Evolutionary conservation across 768 basidiomycete genomes (phyloP), one percentile per base, ranked within the genome.

Genomic region (Sporobolomyces pararoseus): DNA sequence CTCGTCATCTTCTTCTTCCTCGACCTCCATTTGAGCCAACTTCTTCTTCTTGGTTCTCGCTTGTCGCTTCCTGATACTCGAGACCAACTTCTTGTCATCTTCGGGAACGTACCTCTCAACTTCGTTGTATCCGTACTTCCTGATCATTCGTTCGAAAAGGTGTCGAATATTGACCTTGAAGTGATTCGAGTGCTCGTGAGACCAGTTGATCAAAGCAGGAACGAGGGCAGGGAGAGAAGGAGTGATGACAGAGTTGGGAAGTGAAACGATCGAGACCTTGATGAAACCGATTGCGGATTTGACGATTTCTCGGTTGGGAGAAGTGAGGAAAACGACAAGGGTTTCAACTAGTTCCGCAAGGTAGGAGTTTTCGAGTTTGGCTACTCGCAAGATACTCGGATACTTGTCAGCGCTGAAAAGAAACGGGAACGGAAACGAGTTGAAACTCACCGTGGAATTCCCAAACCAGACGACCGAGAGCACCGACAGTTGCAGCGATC

Each of bases 131-230:
- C 87, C 88, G 77, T 96, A 96, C 71, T 92, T 85, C 71, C 95
- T 83, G 73, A 98, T 84, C 85, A 97, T 87, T 54, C 95, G 86
- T 82, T 98, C 95, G 76, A 98, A 94, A 73, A 98, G 93, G 79
- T 98, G 94, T 51, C 91, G 87, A 29, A 96, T 92, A 82, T 97
- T 97, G 58, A 85, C 83, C 80, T 98, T 98, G 86, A 99, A 98
- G 78, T 97, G 96, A 76, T 98, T 98, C 79, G 95, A 95, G 81
- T 98, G 95, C 77, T 97, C 94, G 77, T 96, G 92, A 7, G 91
- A 91, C 92, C 96, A 95, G 53, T 83, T 84, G 39, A 98, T 82
- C 17, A 99, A 83, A 0, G 88, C 89, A 1, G 91, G 90, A 0
- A 98, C 90, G 29, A 98, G 83, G 29, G 83, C 83, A 31, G 83